A percentile compares a stretch with the other conserved stretches of the same genome.
Conservation (phyloP, 768 basidiomycete species). For the Boletales sp. region DNA sequence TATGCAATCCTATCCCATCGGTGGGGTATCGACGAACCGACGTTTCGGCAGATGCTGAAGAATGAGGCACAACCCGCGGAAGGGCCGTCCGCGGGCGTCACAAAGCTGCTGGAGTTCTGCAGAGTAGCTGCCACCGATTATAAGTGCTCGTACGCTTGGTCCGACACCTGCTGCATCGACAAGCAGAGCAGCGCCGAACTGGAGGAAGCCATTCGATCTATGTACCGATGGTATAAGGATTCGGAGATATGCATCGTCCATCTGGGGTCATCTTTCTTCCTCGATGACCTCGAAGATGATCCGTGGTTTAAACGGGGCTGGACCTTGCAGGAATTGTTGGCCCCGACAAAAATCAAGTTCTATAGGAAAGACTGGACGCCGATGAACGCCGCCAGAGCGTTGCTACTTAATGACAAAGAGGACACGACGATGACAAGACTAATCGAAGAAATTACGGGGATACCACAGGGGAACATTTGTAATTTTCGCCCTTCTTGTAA, state of each 20-base stretch:
- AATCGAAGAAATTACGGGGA: not conserved
- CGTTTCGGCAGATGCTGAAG: not conserved
- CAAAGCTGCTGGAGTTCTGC: conserved; percentile 1
- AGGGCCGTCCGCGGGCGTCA: not conserved
- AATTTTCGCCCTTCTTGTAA: not conserved
- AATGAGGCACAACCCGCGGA: not conserved
- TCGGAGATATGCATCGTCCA: conserved; percentile 1
- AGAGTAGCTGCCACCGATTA: not conserved
- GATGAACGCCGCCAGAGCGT: not conserved
- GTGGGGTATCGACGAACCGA: not conserved
- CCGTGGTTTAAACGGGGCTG: conserved; percentile 6
- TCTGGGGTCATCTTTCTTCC: not conserved
- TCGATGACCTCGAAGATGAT: not conserved
- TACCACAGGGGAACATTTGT: not conserved
- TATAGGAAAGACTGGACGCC: conserved; percentile 1
- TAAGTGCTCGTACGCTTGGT: conserved; percentile 1
- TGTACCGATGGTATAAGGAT: conserved; percentile 5
- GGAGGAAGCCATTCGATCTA: conserved; percentile 4
- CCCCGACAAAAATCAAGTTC: not conserved
- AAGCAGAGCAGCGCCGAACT: conserved; percentile 4
- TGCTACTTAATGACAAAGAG: not conserved
- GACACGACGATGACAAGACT: not conserved
- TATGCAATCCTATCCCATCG: conserved; percentile 4
- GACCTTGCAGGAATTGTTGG: conserved; percentile 4
- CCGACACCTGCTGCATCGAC: conserved; percentile 5